Evolutionary conservation across 2,329 filamentous ascomycete species (phyloP).

Genomic region (Metarhizium album): DNA sequence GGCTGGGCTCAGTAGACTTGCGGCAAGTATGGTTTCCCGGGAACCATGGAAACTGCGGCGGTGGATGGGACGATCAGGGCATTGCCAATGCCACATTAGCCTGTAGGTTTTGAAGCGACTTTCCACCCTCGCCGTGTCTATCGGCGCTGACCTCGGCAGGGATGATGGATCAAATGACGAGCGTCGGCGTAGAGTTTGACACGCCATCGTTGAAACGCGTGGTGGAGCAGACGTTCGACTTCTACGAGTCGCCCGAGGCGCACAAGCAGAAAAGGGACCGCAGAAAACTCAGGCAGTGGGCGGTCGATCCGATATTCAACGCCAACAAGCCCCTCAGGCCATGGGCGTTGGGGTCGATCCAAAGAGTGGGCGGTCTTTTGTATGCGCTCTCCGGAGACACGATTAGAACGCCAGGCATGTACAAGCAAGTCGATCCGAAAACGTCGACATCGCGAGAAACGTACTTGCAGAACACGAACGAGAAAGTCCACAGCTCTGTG

Average conservation of each 20-base stretch:
- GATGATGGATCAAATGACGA: slow-evolving; percentile 47
- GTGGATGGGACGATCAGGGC: slow-evolving; percentile 48
- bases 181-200: slow-evolving; percentile 40
- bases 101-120: slow-evolving; percentile 20
- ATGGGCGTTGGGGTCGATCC: slow-evolving; percentile 37
- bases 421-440: slow-evolving; percentile 32
- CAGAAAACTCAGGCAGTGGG: slow-evolving; percentile 25
- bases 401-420: slow-evolving; percentile 35
- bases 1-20: slow-evolving; percentile 28
- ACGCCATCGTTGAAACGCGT: slow-evolving; percentile 29
- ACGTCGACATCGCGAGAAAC: slow-evolving; percentile 23
- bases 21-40: slow-evolving; percentile 58
- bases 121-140: neutral
- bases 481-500: slow-evolving; percentile 43
- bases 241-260: slow-evolving; percentile 17
- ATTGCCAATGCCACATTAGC: slow-evolving; percentile 28
- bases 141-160: slow-evolving; percentile 19
- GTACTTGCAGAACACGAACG: slow-evolving; percentile 41
- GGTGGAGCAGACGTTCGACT: slow-evolving; percentile 22
- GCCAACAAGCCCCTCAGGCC: slow-evolving; percentile 36
- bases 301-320: slow-evolving; percentile 35
- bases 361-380: slow-evolving; percentile 25
- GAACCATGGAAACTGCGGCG: slow-evolving; percentile 59
- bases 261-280: slow-evolving; percentile 7
- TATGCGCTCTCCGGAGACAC: slow-evolving; percentile 34